Evolutionary conservation across 23 red algal genomes (phyloP), one percentile per base, ranked within the genome.

Genomic region (Gracilaria gracilis): DNA sequence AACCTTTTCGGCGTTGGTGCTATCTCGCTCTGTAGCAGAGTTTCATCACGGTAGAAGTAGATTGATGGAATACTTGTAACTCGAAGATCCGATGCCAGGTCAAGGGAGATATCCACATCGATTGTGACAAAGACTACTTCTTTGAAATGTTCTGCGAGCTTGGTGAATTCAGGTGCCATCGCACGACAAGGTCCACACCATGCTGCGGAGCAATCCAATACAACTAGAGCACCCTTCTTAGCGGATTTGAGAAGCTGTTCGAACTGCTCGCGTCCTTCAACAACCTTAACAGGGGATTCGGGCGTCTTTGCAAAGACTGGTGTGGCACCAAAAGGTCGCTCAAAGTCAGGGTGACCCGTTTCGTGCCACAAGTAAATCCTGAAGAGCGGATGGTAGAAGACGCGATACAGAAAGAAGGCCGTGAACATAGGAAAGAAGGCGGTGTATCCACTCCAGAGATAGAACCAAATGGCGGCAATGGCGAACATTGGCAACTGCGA

Each of bases 131-230:
- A 95, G 13, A 78, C 57, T 28, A 49, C 34, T 49, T 73, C 91
- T 32, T 67, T 71, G 64, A 92, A 89, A n/a, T 99, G 87, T 39
- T 74, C 54, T 4, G 88, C 81, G 24, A 99, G 84, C 39, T 47
- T 44, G 7, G 94, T 79, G 37, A 96, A 73, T 23, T 92, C 61
- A 24, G 97, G 97, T 7, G 93, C 93, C 54, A 99, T 94, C 9
- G 82, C 77, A 24, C 94, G 85, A 79, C 97, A 99, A 37, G 97
- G 97, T 31, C 90, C 94, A 50, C 97, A 99, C 97, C 97, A 99
- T 15, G 88, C 88, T 23, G 97, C 97, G 16, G 85, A 91, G 67
- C 90, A 96, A 83, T 99, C 93, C 16, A 96, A 91, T 44, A 99
- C 82, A 20, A 96, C 94, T 11, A 96, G 83, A 39, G 83, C 11